A percentile compares a stretch with the other conserved stretches of the same genome.
phyloP scores from a whole-genome alignment of 257 asterid genomes.

The Avicennia marina region DNA sequence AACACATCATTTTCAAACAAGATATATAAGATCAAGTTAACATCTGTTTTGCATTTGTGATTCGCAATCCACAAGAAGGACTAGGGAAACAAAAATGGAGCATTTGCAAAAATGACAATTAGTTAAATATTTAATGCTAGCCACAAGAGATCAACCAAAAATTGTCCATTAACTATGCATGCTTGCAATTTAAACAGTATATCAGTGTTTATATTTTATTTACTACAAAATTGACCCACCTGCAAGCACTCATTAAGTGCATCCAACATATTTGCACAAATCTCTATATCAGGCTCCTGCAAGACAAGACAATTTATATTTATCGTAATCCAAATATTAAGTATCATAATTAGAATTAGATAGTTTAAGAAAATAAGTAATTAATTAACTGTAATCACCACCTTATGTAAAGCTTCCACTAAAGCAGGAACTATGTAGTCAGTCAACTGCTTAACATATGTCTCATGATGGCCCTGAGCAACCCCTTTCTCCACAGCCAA shows the following conservation, averaged over 20 bases:
- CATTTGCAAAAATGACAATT: neutral
- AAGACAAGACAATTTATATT: constrained; percentile 18
- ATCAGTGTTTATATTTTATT: neutral
- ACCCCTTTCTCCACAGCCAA: constrained; percentile 90
- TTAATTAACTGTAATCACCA: constrained; percentile 10
- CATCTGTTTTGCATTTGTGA: neutral
- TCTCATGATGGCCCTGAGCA: constrained; percentile 64
- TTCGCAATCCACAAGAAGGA: neutral
- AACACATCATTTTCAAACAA: neutral
- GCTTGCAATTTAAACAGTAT: constrained; percentile 3
- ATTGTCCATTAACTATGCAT: neutral
- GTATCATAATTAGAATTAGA: neutral
- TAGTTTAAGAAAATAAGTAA: neutral
- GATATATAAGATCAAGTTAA: neutral
- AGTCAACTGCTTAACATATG: constrained; percentile 71
- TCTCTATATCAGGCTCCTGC: constrained; percentile 98
- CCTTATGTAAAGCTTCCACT: constrained; percentile 91
- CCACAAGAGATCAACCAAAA: neutral
- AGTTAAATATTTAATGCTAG: neutral
- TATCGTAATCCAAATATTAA: constrained; percentile 21
- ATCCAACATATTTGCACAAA: constrained; percentile 82
- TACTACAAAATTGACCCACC: constrained; percentile 36
- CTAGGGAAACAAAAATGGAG: neutral
- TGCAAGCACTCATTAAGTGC: constrained; percentile 86
- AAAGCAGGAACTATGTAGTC: constrained; percentile 73